These are phyloP conservation scores for Cryptococcus neoformans DNA, from an alignment of 1,284 basidiomycete genomes.

Conservation along the genomic window DNA sequence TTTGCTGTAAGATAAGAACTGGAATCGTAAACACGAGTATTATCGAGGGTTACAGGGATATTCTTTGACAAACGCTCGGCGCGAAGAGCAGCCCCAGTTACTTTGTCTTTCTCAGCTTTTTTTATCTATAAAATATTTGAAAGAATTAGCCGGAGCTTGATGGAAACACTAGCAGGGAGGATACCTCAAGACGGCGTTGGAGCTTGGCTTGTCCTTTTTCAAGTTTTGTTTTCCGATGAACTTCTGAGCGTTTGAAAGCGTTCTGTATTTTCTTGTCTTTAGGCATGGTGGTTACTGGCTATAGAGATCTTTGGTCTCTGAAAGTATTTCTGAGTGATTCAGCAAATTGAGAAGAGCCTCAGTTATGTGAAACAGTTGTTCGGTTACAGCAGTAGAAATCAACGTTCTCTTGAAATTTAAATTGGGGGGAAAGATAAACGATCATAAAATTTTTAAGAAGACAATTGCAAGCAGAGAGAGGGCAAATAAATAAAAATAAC, in stretches of 20 bases:
- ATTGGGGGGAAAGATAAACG: background rate
- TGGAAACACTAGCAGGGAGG: background rate
- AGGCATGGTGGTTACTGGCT: slow-evolving; percentile 25
- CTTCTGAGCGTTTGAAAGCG: slow-evolving; percentile 76
- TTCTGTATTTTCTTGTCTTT: slow-evolving; percentile 63
- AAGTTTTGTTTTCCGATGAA: slow-evolving; percentile 69
- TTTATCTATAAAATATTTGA: slow-evolving; percentile 22
- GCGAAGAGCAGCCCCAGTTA: slow-evolving; percentile 49
- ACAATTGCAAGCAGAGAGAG: no score
- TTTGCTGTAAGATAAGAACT: slow-evolving; percentile 68
- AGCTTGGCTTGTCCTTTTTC: slow-evolving; percentile 79
- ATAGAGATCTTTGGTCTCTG: background rate
- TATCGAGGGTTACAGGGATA: slow-evolving; percentile 88
- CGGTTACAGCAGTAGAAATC: background rate
- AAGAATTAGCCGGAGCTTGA: background rate
- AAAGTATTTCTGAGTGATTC: background rate
- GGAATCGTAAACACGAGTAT: slow-evolving; percentile 84
- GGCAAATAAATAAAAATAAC: no score
- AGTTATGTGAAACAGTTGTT: background rate
- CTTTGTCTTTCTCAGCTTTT: slow-evolving; percentile 41
- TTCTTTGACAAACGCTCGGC: slow-evolving; percentile 76
- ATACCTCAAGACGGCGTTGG: slow-evolving; percentile 70
- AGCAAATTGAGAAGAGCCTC: background rate
- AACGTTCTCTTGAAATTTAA: slow-evolving; percentile 1
- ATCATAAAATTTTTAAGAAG: background rate